Conservation (phyloP, 345 rosid genomes). For the Cardiospermum halicacabum region DNA sequence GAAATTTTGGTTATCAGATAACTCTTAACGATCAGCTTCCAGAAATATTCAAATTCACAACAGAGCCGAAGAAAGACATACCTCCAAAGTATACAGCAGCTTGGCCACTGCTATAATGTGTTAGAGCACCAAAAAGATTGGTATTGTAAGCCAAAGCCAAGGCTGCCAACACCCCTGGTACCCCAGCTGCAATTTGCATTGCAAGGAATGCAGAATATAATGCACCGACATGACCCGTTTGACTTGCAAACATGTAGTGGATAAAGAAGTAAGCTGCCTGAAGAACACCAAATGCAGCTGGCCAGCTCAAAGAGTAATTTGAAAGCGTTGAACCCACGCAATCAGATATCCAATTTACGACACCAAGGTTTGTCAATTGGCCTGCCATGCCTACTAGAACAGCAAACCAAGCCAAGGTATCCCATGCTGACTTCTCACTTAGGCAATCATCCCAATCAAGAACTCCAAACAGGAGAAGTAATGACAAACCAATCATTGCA, state of each 20-base stretch:
- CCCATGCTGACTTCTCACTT: conserved; percentile 97
- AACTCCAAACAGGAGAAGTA: conserved; percentile 81
- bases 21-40: background rate
- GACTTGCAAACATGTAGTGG: conserved; percentile 97
- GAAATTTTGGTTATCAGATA: conserved; percentile 14
- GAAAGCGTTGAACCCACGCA: conserved; percentile 62
- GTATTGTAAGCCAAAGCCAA: conserved; percentile 87
- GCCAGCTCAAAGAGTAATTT: conserved; percentile 84
- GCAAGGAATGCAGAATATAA: conserved; percentile 96
- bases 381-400: conserved; percentile 96
- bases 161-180: conserved; percentile 72
- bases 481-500: conserved; percentile 89
- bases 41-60: background rate
- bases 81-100: conserved; percentile 99
- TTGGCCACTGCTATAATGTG: conserved; percentile 99
- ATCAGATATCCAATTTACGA: conserved; percentile 83
- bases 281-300: conserved; percentile 75
- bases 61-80: conserved; percentile 19
- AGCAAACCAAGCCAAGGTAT: conserved; percentile 93
- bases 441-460: conserved; percentile 97
- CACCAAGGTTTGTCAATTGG: conserved; percentile 81
- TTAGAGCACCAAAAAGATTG: conserved; percentile 86
- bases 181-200: conserved; percentile 90
- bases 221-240: conserved; percentile 95
- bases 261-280: conserved; percentile 91